phyloP scores from a whole-genome alignment of 2,329 filamentous ascomycete species.

The Cordyceps javanica region DNA sequence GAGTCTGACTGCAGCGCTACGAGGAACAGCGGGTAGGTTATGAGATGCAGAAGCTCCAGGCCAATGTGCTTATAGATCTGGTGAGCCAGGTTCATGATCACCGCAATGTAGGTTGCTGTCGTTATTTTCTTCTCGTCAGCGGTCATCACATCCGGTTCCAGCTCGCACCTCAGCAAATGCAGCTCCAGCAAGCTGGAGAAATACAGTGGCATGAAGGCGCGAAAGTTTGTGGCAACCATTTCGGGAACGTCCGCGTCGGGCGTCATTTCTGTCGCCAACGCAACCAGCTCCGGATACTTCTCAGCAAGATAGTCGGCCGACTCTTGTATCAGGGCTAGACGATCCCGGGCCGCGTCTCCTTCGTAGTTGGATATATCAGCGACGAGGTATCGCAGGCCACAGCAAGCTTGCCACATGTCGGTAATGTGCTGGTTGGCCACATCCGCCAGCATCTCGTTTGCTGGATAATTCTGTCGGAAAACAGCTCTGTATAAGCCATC shows the following conservation, averaged over 20 bases:
- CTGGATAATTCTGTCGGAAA: slow-evolving; percentile 29
- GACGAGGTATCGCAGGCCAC: slow-evolving; percentile 25
- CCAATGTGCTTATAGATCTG: slow-evolving; percentile 28
- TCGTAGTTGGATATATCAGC: slow-evolving; percentile 24
- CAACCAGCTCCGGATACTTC: slow-evolving; percentile 22
- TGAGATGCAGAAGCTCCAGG: slow-evolving; percentile 24
- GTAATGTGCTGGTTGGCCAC: slow-evolving; percentile 29
- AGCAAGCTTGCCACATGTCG: slow-evolving; percentile 24
- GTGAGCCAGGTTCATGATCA: slow-evolving; percentile 27
- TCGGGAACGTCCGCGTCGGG: slow-evolving; percentile 21
- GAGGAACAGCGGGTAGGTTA: slow-evolving; percentile 30
- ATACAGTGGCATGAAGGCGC: slow-evolving; percentile 29
- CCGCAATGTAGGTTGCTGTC: neutral
- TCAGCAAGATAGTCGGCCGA: slow-evolving; percentile 19
- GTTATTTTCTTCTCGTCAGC: neutral
- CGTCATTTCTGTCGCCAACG: slow-evolving; percentile 21
- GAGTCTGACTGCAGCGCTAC: slow-evolving; percentile 30
- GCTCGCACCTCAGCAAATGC: slow-evolving; percentile 10
- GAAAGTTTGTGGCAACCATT: slow-evolving; percentile 28
- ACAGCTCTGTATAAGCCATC: slow-evolving; percentile 27
- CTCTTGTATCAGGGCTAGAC: slow-evolving; percentile 15
- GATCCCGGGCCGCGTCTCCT: slow-evolving; percentile 18
- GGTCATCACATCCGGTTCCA: neutral
- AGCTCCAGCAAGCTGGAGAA: slow-evolving; percentile 28
- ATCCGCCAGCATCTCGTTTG: slow-evolving; percentile 28